Conservation (phyloP, 2,329 filamentous ascomycete genomes). For the Colletotrichum aenigma region DNA sequence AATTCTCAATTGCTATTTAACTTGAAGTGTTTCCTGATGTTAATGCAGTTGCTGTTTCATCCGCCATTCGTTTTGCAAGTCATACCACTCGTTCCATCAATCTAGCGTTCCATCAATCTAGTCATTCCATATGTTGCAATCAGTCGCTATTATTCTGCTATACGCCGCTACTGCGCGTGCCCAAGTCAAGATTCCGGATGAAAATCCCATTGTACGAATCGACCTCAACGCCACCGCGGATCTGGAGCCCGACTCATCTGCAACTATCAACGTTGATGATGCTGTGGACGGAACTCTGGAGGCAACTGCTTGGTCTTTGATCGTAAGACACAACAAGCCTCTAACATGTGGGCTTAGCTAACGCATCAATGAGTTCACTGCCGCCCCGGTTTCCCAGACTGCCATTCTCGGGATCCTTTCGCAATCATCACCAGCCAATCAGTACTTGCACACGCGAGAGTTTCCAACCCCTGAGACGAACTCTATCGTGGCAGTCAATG, state of each 20-base stretch:
- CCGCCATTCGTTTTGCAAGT: background rate
- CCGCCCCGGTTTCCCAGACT: background rate
- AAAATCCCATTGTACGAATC: background rate
- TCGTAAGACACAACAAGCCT: background rate
- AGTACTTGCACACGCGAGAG: background rate
- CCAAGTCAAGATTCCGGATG: background rate
- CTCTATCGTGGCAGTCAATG: background rate
- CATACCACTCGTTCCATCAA: background rate
- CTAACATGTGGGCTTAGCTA: background rate
- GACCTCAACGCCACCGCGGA: background rate
- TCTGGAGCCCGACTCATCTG: background rate
- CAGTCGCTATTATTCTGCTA: background rate
- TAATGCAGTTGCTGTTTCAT: background rate
- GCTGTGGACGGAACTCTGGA: background rate
- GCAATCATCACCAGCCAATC: background rate
- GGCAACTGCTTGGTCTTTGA: background rate
- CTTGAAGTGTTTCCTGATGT: background rate
- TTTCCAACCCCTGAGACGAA: background rate
- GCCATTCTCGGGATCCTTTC: background rate
- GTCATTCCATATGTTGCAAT: background rate
- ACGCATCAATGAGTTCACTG: background rate
- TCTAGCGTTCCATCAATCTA: background rate
- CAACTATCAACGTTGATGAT: background rate
- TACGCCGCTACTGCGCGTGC: background rate
- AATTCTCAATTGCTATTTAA: background rate